These are phyloP conservation scores for Lecanicillium sp. DNA, from an alignment of 2,329 filamentous ascomycete species.

Conservation along the genomic window DNA sequence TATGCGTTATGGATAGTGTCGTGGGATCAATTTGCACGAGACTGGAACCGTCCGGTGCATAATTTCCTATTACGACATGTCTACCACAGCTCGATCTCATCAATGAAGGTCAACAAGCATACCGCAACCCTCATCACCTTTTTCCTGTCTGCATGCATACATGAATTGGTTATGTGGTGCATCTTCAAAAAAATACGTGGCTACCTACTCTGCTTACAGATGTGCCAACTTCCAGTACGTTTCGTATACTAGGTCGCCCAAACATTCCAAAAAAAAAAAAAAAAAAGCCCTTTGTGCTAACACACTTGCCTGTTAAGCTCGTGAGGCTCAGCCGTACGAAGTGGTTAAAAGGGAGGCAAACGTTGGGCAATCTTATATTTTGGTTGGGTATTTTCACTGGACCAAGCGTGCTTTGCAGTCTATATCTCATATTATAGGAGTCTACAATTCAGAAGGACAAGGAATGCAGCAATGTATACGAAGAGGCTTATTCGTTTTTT, in stretches of 20 bases:
- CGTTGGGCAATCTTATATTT: slow-evolving; percentile 66
- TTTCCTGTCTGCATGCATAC: slow-evolving; percentile 60
- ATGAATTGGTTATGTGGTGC: slow-evolving; percentile 75
- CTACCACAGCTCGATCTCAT: slow-evolving; percentile 70
- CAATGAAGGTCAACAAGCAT: slow-evolving; percentile 61
- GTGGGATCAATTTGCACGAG: slow-evolving; percentile 71
- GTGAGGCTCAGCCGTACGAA: slow-evolving; percentile 59
- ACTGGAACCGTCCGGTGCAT: slow-evolving; percentile 74
- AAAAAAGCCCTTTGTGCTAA: not conserved
- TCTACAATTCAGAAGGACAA: too few relatives aligned
- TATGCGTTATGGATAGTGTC: slow-evolving; percentile 35
- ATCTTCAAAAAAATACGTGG: slow-evolving; percentile 71
- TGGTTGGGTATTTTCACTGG: slow-evolving; percentile 75
- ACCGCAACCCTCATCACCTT: slow-evolving; percentile 72
- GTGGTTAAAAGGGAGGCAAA: slow-evolving; percentile 53
- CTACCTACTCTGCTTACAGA: slow-evolving; percentile 65
- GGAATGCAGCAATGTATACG: too few relatives aligned
- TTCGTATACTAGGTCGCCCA: too few relatives aligned
- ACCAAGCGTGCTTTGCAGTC: slow-evolving; percentile 57
- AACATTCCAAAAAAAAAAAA: too few relatives aligned
- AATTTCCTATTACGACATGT: slow-evolving; percentile 72
- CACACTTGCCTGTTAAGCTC: slow-evolving; percentile 31
- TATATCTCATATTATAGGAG: slow-evolving; percentile 45
- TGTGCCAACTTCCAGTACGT: slow-evolving; percentile 61
- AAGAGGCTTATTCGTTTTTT: too few relatives aligned